These are phyloP conservation scores for Xylariaceae sp. DNA, from an alignment of 2,329 filamentous ascomycete genomes.

Conservation along the genomic window DNA sequence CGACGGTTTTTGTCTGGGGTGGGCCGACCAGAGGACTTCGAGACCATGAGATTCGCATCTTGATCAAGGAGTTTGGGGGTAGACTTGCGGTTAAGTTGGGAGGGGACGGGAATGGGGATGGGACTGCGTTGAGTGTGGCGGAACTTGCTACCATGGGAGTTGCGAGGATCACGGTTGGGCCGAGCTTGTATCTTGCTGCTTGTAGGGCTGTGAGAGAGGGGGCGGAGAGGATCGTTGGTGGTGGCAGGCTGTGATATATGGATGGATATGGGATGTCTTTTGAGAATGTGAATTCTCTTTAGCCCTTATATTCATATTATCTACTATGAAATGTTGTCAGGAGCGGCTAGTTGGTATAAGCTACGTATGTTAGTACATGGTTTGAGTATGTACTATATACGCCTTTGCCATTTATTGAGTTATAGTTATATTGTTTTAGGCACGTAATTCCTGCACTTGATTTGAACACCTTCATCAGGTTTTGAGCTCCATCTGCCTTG, in stretches of 20 bases:
- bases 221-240: conserved; percentile 7
- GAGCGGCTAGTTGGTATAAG: no score
- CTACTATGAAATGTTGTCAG: no score
- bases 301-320: no score
- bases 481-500: no score
- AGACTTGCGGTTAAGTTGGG: conserved; percentile 1
- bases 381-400: no score
- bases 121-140: background rate
- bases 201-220: background rate
- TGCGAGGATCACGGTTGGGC: conserved; percentile 18
- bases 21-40: background rate
- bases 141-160: conserved; percentile 12
- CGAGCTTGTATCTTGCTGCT: conserved; percentile 4
- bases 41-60: background rate
- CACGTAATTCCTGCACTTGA: no score
- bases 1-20: conserved; percentile 14
- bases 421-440: no score
- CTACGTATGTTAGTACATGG: no score
- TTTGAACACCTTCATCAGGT: no score
- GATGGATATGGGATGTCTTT: no score
- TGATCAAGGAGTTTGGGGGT: background rate
- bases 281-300: no score
- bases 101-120: background rate
- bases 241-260: conserved; percentile 4
- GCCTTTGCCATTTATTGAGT: no score